These are phyloP conservation scores for Lagenidium sp. DNA, from an alignment of 352 stramenopile species.

Conservation along the genomic window DNA sequence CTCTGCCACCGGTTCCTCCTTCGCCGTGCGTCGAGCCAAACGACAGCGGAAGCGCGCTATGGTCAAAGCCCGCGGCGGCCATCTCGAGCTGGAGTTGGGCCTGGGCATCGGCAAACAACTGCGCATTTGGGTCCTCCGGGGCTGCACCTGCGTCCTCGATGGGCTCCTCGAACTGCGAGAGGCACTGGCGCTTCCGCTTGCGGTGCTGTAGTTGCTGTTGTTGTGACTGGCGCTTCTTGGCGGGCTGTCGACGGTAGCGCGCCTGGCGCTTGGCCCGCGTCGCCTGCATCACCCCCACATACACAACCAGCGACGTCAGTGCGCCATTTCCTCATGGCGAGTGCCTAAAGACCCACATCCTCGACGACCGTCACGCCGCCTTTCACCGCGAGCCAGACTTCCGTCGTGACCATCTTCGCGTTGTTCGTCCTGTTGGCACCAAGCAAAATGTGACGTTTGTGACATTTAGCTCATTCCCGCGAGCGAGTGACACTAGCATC, in stretches of 20 bases:
- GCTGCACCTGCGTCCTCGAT: too few relatives aligned
- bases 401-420: constrained; percentile 15
- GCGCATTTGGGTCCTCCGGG: constrained; percentile 16
- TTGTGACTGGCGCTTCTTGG: background rate
- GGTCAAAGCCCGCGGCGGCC: constrained; percentile 37
- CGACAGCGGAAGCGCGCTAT: constrained; percentile 34
- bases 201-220: background rate
- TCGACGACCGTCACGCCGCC: constrained; percentile 21
- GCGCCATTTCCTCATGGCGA: background rate
- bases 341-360: constrained; percentile 1
- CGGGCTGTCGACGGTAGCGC: too few relatives aligned
- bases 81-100: constrained; percentile 50
- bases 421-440: too few relatives aligned
- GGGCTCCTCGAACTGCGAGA: constrained; percentile 11
- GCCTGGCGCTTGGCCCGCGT: too few relatives aligned
- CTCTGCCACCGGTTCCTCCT: too few relatives aligned
- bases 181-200: constrained; percentile 12
- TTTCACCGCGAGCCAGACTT: constrained; percentile 24
- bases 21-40: constrained; percentile 25
- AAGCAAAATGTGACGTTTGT: too few relatives aligned
- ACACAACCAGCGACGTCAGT: too few relatives aligned
- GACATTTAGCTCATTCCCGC: background rate
- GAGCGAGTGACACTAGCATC: constrained; percentile 8
- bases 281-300: too few relatives aligned
- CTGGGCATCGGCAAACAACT: constrained; percentile 45